phyloP scores from a whole-genome alignment of 164 flowering plant species.

The Sedum album region DNA sequence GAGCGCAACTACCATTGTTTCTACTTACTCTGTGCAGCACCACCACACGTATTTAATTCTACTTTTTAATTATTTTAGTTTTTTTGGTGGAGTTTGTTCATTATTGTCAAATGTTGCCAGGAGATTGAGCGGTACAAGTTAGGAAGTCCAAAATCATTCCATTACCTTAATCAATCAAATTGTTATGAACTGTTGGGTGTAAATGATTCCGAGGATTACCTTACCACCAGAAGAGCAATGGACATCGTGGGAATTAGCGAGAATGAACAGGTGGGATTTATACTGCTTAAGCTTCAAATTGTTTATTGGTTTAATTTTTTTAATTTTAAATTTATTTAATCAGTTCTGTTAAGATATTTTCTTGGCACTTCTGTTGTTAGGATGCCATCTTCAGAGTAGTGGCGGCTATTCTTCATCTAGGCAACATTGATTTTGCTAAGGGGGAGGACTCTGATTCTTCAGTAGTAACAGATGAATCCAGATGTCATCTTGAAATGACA shows the following conservation, averaged over 20 bases:
- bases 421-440: slow-evolving; percentile 60
- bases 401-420: slow-evolving; percentile 87
- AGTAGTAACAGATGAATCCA: slow-evolving; percentile 54
- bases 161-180: slow-evolving; percentile 79
- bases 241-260: slow-evolving; percentile 70
- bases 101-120: slow-evolving; percentile 23
- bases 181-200: slow-evolving; percentile 71
- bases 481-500: slow-evolving; percentile 65
- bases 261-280: slow-evolving; percentile 59
- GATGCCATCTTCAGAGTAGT: slow-evolving; percentile 79
- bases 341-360: not conserved
- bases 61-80: slow-evolving; percentile 1
- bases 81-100: not conserved
- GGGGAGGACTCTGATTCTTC: slow-evolving; percentile 70
- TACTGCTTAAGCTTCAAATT: not conserved
- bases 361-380: slow-evolving; percentile 25
- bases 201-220: slow-evolving; percentile 65
- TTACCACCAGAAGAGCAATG: slow-evolving; percentile 82
- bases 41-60: slow-evolving; percentile 40
- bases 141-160: slow-evolving; percentile 78
- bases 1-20: slow-evolving; percentile 90
- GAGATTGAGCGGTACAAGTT: slow-evolving; percentile 66
- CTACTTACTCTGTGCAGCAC: slow-evolving; percentile 84
- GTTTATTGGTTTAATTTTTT: not conserved
- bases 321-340: not conserved